Percentiles rank a stretch among this genome's conserved stretches.
phyloP scores from a whole-genome alignment of 139 green algal species.

The Mychonastes homosphaera region DNA sequence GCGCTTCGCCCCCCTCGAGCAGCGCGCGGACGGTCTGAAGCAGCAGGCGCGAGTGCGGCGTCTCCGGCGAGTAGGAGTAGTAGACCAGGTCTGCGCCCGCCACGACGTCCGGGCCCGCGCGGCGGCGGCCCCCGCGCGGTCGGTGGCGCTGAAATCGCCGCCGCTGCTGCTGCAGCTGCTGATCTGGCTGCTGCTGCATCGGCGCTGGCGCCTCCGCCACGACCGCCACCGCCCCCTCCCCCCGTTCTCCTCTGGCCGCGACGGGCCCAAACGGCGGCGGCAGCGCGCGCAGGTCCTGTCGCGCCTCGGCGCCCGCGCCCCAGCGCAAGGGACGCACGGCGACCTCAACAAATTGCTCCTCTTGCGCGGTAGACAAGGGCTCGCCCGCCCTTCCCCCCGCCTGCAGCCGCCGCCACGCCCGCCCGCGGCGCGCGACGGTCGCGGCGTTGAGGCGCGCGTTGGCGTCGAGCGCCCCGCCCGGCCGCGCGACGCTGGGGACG shows the following conservation, averaged over 20 bases:
- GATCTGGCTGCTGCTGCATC: slow-evolving; percentile 1
- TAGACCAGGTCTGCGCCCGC: slow-evolving; percentile 17
- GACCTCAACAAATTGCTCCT: slow-evolving; percentile 11
- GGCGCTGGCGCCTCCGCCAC: too few relatives aligned
- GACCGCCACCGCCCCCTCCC: neutral
- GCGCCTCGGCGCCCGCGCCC: neutral
- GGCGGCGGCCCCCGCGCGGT: neutral
- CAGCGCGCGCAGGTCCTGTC: slow-evolving; percentile 4
- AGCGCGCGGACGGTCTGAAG: too few relatives aligned
- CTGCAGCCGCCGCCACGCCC: too few relatives aligned
- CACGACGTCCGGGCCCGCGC: slow-evolving; percentile 11
- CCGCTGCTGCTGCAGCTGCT: neutral
- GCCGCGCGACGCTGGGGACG: slow-evolving; percentile 11
- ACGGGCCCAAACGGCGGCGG: slow-evolving; percentile 16
- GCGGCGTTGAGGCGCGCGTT: neutral
- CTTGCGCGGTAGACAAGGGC: slow-evolving; percentile 27
- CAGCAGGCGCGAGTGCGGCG: too few relatives aligned
- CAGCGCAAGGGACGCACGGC: neutral
- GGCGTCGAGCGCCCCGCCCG: slow-evolving; percentile 4
- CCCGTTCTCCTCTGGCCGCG: slow-evolving; percentile 10
- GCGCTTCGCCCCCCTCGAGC: too few relatives aligned
- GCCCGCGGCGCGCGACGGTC: too few relatives aligned
- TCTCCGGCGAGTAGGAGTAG: slow-evolving; percentile 7
- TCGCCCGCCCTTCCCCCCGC: too few relatives aligned
- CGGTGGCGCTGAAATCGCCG: neutral